These are phyloP conservation scores for Erigeron canadensis DNA, from an alignment of 129 eudicot species.

Conservation along the genomic window DNA sequence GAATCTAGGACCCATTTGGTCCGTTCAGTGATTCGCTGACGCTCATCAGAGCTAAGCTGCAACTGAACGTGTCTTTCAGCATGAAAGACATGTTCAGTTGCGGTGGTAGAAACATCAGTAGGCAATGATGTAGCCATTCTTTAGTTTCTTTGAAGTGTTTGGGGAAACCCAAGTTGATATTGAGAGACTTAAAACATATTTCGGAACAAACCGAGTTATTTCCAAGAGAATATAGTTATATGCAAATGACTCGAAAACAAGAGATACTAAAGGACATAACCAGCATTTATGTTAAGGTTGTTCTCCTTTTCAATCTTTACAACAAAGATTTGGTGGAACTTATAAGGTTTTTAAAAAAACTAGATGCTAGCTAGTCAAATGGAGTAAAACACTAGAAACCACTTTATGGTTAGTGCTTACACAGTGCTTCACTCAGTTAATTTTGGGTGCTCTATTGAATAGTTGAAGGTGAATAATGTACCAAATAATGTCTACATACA, in stretches of 20 bases:
- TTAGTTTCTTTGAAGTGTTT: constrained; percentile 56
- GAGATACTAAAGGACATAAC: constrained; percentile 31
- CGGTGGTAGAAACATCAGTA: constrained; percentile 26
- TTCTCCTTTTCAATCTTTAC: constrained; percentile 21
- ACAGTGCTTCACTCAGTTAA: constrained; percentile 36
- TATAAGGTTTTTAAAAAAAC: constrained; percentile 25
- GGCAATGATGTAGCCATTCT: constrained; percentile 37
- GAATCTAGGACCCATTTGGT: constrained; percentile 62
- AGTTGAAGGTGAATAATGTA: constrained; percentile 21
- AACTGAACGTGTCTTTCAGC: constrained; percentile 37
- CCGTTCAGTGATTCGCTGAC: constrained; percentile 47
- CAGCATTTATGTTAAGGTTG: constrained; percentile 25
- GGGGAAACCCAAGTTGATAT: constrained; percentile 43
- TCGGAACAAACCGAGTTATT: constrained; percentile 20
- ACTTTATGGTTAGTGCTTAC: constrained; percentile 33
- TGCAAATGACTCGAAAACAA: constrained; percentile 1
- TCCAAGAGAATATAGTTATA: constrained; percentile 18
- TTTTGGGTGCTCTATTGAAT: constrained; percentile 13
- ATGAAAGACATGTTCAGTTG: constrained; percentile 32
- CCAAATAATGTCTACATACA: constrained; percentile 34
- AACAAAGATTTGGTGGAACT: constrained; percentile 33
- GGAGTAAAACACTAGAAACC: constrained; percentile 34
- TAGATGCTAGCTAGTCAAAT: constrained; percentile 27
- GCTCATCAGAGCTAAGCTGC: constrained; percentile 39
- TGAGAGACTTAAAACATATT: constrained; percentile 31